These are phyloP conservation scores for Castanea mollissima DNA, from an alignment of 306 rosid species.

Conservation along the genomic window DNA sequence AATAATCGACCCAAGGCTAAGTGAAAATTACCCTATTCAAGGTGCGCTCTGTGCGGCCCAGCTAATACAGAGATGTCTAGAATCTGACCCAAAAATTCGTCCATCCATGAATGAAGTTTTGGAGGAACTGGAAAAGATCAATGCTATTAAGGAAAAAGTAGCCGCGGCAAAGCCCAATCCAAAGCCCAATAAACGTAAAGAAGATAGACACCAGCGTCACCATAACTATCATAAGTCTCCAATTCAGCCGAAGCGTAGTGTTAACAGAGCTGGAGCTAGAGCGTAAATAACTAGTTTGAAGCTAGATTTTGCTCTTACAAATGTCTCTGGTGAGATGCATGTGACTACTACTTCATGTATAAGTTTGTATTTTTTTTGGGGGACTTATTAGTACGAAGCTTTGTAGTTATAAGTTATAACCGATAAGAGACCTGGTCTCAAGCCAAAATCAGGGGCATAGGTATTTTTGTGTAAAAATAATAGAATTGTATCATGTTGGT, in stretches of 20 bases:
- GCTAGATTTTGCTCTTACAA: no score
- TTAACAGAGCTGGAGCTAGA: background rate
- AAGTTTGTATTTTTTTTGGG: no score
- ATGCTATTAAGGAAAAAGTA: constrained; percentile 25
- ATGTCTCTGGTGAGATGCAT: no score
- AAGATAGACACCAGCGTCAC: background rate
- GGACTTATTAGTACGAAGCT: background rate
- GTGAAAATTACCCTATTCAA: constrained; percentile 20
- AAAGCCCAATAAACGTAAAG: background rate
- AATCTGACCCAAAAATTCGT: constrained; percentile 49
- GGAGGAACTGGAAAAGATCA: constrained; percentile 30
- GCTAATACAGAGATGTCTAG: constrained; percentile 51
- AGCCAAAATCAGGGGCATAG: background rate
- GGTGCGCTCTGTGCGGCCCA: constrained; percentile 50
- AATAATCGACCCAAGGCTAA: constrained; percentile 52
- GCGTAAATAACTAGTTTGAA: background rate
- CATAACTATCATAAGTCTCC: constrained; percentile 4
- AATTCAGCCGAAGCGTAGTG: background rate
- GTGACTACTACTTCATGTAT: background rate
- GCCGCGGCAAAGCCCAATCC: constrained; percentile 19
- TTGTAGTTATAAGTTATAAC: background rate
- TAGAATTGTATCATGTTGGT: no score
- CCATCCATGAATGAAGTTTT: constrained; percentile 71
- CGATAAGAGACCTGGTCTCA: background rate
- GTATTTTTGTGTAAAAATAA: background rate